These are phyloP conservation scores for Globisporangium megalacanthum DNA, from an alignment of 352 stramenopile genomes.

Conservation along the genomic window DNA sequence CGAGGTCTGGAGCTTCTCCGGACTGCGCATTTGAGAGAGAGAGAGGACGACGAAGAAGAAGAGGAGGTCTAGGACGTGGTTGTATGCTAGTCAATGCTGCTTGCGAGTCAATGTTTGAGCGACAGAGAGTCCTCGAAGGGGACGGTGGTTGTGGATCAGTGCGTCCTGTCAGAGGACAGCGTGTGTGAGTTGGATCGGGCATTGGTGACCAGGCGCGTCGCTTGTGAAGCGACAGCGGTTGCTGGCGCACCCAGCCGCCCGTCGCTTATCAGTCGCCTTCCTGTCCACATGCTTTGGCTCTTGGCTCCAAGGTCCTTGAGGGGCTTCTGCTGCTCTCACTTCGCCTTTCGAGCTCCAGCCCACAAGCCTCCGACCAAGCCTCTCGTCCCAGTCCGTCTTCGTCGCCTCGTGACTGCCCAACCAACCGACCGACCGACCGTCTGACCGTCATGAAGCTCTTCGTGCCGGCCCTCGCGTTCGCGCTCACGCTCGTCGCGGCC, in stretches of 20 bases:
- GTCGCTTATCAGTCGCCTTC: background rate
- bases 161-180: too few species aligned
- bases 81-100: too few species aligned
- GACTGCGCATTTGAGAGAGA: conserved; percentile 37
- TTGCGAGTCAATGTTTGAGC: too few species aligned
- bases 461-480: background rate
- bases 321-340: background rate
- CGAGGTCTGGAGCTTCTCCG: conserved; percentile 73
- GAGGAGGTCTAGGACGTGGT: too few species aligned
- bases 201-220: background rate
- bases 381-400: background rate
- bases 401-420: background rate
- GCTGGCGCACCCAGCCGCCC: background rate
- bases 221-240: conserved; percentile 2
- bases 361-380: background rate
- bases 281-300: too few species aligned
- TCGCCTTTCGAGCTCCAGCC: background rate
- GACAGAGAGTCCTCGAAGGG: too few species aligned
- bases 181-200: too few species aligned
- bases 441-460: background rate
- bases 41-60: too few species aligned
- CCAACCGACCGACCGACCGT: background rate
- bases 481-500: background rate
- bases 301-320: too few species aligned
- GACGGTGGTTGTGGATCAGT: too few species aligned